Base-by-base conservation (phyloP, 2,329 filamentous ascomycete species). In the Trichoderma hamatum region DNA sequence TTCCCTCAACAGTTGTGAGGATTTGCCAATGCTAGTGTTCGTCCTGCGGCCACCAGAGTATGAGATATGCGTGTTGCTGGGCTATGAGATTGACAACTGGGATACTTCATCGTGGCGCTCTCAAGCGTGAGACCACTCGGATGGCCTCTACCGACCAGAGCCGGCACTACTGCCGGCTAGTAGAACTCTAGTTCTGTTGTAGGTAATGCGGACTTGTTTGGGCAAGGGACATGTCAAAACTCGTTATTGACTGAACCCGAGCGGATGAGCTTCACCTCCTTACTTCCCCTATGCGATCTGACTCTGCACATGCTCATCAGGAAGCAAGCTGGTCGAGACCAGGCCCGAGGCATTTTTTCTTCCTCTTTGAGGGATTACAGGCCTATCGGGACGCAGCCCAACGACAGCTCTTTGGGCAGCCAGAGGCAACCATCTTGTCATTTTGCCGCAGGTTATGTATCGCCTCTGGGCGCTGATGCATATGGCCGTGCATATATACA, bases 391-490 rank as follows among this genome's bases (percentile, higher is more conserved):
- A 28, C 21, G 60, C 62, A 66, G 62, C 36, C 62, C 62, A 67
- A 67, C 59, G 55, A 26, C 55, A 51, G 16, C 30, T 30, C 9
- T 43, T 59, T 55, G 52, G 55, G 39, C 54, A 67, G 64, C 49
- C 24, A 61, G 65, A 54, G 32, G 34, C 62, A 51, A 34, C 36
- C 24, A 21, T 21, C 49, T 39, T 13, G 10, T 46, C 55, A 52
- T 54, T 62, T 52, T 30, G 67, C 58, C 51, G 51, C 30, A 49
- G 32, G 16, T 10, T n/a, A 11, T 28, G 54, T 43, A 60, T 65
- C 43, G 61, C 43, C 51, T 69, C 67, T 59, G 67, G 67, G 67
- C 67, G 60, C 67, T n/a, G 67, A 69, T 69, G 67, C 67, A 69
- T 69, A 64, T 58, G 39, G 58, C 28, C 49, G 49, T 60, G 58